Percentiles rank a stretch among this genome's conserved stretches.
These are phyloP conservation scores for Cladophialophora yegresii DNA, from an alignment of 2,329 filamentous ascomycete genomes.

Conservation along the genomic window DNA sequence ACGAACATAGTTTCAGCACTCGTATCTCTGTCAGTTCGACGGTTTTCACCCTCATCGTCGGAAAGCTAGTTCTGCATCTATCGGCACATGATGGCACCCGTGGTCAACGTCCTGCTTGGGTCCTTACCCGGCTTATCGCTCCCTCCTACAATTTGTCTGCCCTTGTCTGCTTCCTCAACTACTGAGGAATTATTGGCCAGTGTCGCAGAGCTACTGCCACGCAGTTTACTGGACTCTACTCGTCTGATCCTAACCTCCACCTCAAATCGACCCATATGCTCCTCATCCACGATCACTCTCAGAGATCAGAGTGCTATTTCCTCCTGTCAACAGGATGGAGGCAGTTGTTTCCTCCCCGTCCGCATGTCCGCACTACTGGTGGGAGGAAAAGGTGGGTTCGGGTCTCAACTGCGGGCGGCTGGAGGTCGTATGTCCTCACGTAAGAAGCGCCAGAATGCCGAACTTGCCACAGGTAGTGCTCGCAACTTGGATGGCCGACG, in stretches of 20 bases:
- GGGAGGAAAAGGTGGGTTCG: conserved; percentile 97
- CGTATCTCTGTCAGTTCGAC: neutral
- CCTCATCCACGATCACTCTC: conserved; percentile 46
- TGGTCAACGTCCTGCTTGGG: conserved; percentile 78
- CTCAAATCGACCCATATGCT: conserved; percentile 69
- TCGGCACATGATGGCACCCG: conserved; percentile 20
- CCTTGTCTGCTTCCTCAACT: conserved; percentile 65
- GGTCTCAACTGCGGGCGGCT: conserved; percentile 91
- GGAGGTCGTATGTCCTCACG: conserved; percentile 97
- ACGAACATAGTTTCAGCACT: conserved; percentile 12
- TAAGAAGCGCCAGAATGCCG: conserved; percentile 75
- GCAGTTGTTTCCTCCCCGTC: conserved; percentile 74
- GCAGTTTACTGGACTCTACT: conserved; percentile 55
- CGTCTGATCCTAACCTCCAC: conserved; percentile 78
- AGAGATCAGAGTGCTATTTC: conserved; percentile 25
- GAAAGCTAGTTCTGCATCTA: neutral
- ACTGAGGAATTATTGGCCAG: conserved; percentile 66
- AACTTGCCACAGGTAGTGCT: conserved; percentile 64
- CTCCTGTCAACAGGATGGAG: conserved; percentile 35
- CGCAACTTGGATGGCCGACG: conserved; percentile 90
- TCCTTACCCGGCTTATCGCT: conserved; percentile 81
- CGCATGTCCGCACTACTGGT: conserved; percentile 76
- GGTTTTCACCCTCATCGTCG: neutral
- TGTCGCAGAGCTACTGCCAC: conserved; percentile 59
- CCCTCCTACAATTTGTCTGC: conserved; percentile 79